Percentiles rank a stretch among this genome's conserved stretches.
Conservation (phyloP, 148 eudicot genomes). For the Talinum fruticosum region DNA sequence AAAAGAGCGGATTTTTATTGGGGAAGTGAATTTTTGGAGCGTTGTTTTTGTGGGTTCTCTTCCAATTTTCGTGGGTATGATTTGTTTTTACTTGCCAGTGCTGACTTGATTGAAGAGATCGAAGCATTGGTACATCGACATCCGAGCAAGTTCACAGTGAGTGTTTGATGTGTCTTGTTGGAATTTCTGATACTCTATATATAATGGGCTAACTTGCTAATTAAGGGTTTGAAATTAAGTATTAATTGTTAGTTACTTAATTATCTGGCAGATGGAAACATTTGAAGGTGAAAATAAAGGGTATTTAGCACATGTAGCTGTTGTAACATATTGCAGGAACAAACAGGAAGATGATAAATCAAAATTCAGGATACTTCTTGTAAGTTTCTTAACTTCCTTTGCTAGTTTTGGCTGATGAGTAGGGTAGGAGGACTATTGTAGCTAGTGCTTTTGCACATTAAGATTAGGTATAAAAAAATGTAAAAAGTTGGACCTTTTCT, state of each 20-base stretch:
- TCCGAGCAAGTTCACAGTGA: conserved; percentile 62
- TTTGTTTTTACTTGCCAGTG: conserved; percentile 36
- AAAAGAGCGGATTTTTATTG: neutral
- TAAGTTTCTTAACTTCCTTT: conserved; percentile 39
- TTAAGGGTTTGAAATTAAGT: neutral
- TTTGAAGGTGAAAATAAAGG: conserved; percentile 66
- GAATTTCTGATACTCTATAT: neutral
- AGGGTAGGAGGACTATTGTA: neutral
- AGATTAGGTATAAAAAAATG: neutral
- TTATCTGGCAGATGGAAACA: conserved; percentile 60
- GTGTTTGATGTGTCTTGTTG: conserved; percentile 16
- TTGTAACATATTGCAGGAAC: conserved; percentile 72
- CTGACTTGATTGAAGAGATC: conserved; percentile 71
- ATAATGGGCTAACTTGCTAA: neutral
- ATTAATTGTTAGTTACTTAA: conserved; percentile 8
- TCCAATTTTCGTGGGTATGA: conserved; percentile 16
- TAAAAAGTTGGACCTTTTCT: neutral
- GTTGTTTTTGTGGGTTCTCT: conserved; percentile 14
- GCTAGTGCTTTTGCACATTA: neutral
- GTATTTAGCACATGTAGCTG: conserved; percentile 63
- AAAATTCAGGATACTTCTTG: conserved; percentile 84
- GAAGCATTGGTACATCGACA: conserved; percentile 80
- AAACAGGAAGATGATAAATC: conserved; percentile 57
- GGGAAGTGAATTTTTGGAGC: neutral
- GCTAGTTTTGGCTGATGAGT: neutral